These are phyloP conservation scores for Corynascus novoguineensis DNA, from an alignment of 495 filamentous ascomycete genomes.

Conservation along the genomic window DNA sequence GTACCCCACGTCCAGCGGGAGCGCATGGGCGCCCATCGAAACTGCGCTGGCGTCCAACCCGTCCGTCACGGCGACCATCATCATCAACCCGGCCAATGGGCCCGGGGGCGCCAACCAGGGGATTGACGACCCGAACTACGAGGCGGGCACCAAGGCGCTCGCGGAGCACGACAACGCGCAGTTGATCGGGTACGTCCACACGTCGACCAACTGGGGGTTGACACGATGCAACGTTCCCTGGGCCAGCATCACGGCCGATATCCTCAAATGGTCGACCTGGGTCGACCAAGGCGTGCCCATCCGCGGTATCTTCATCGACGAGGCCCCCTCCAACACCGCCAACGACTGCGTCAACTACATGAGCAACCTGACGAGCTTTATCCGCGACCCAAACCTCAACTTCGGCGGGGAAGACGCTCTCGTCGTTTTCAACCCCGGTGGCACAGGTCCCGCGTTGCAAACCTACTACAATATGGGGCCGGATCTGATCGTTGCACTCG, in stretches of 20 bases:
- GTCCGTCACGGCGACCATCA: slow-evolving; percentile 35
- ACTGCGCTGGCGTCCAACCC: slow-evolving; percentile 32
- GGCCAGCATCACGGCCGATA: slow-evolving; percentile 32
- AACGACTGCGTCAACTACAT: slow-evolving; percentile 18
- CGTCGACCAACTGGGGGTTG: slow-evolving; percentile 23
- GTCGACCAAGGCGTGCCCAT: slow-evolving; percentile 20
- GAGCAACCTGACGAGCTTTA: slow-evolving; percentile 8
- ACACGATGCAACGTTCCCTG: slow-evolving; percentile 23
- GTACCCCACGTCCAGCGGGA: slow-evolving; percentile 33
- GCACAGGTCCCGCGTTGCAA: slow-evolving; percentile 10
- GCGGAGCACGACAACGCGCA: slow-evolving; percentile 40
- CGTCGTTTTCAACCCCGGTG: slow-evolving; percentile 18
- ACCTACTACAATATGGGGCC: slow-evolving; percentile 11
- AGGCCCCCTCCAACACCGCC: slow-evolving; percentile 12
- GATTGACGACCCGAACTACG: slow-evolving; percentile 14
- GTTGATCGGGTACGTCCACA: slow-evolving; percentile 48
- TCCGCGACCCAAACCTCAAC: background rate
- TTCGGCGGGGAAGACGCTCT: background rate
- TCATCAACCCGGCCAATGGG: slow-evolving; percentile 47
- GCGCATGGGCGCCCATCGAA: slow-evolving; percentile 40
- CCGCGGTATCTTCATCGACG: slow-evolving; percentile 29
- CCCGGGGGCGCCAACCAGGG: slow-evolving; percentile 30
- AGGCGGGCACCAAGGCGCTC: slow-evolving; percentile 32
- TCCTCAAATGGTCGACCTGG: slow-evolving; percentile 43
- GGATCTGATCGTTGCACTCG: slow-evolving; percentile 10